Evolutionary conservation across 495 filamentous ascomycete species (phyloP).

Genomic region (Xylaria bambusicola): DNA sequence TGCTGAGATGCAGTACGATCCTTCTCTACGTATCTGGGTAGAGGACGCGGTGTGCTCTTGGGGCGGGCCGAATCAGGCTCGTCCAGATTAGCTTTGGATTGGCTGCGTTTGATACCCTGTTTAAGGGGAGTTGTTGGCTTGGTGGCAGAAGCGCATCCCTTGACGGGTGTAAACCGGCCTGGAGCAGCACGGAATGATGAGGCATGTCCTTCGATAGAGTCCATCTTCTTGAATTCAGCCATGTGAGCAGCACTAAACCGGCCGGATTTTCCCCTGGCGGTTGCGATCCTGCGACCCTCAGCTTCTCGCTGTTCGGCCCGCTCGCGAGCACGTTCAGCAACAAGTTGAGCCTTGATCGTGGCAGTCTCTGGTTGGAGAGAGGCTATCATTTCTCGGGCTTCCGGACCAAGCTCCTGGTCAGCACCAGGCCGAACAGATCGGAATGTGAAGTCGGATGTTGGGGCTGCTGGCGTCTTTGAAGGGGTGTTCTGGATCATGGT

Average conservation of each 20-base stretch:
- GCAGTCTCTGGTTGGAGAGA: slow-evolving; percentile 69
- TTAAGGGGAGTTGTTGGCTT: slow-evolving; percentile 63
- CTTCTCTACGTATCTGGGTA: slow-evolving; percentile 19
- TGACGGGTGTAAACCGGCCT: slow-evolving; percentile 55
- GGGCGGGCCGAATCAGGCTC: slow-evolving; percentile 49
- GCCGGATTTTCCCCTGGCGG: slow-evolving; percentile 71
- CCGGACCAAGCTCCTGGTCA: slow-evolving; percentile 62
- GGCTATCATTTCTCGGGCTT: slow-evolving; percentile 77
- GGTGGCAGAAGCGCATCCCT: slow-evolving; percentile 64
- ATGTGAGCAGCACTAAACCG: slow-evolving; percentile 83
- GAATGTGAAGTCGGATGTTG: slow-evolving; percentile 74
- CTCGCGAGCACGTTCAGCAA: slow-evolving; percentile 53
- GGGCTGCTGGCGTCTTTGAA: slow-evolving; percentile 45
- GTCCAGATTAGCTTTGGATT: slow-evolving; percentile 73
- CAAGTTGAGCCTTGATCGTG: slow-evolving; percentile 65
- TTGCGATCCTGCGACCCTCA: slow-evolving; percentile 68
- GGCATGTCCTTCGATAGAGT: slow-evolving; percentile 84
- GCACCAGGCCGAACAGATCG: slow-evolving; percentile 58
- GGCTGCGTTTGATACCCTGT: slow-evolving; percentile 68
- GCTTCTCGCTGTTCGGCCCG: slow-evolving; percentile 41
- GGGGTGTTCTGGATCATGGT: slow-evolving; percentile 46
- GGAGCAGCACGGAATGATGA: slow-evolving; percentile 72
- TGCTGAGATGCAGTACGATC: slow-evolving; percentile 35
- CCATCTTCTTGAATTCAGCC: slow-evolving; percentile 93
- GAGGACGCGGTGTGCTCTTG: slow-evolving; percentile 31